These are phyloP conservation scores for Jamesozyma rosinii DNA, from an alignment of 805 yeast species.

Conservation along the genomic window DNA sequence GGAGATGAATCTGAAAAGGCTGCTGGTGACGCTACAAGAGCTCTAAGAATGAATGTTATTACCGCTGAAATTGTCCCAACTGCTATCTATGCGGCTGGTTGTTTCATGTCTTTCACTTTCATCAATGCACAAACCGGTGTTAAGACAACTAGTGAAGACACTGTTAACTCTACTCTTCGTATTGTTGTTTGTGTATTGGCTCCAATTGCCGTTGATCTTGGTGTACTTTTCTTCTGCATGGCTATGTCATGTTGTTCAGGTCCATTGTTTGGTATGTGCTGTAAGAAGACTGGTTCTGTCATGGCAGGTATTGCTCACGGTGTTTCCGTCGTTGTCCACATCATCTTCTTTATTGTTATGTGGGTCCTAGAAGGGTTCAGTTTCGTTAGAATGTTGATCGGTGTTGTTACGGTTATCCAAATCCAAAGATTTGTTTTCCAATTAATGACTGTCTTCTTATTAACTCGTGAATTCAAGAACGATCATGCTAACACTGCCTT, in stretches of 20 bases:
- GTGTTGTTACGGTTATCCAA: constrained; percentile 74
- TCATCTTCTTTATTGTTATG: constrained; percentile 85
- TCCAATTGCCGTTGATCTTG: constrained; percentile 86
- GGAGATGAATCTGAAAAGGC: constrained; percentile 75
- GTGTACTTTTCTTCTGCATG: constrained; percentile 67
- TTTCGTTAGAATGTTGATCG: constrained; percentile 79
- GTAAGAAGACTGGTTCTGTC: constrained; percentile 93
- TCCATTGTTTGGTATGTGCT: constrained; percentile 87
- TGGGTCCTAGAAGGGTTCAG: constrained; percentile 94
- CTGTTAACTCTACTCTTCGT: constrained; percentile 65
- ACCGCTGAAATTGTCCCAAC: constrained; percentile 67
- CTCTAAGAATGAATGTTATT: constrained; percentile 65
- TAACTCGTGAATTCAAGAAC: constrained; percentile 93
- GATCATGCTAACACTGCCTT: constrained; percentile 94
- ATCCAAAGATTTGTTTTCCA: constrained; percentile 83
- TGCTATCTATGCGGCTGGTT: constrained; percentile 65
- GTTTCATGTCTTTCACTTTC: constrained; percentile 70
- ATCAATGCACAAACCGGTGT: constrained; percentile 86
- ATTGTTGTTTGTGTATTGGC: constrained; percentile 73
- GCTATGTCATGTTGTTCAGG: constrained; percentile 95
- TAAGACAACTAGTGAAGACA: constrained; percentile 33
- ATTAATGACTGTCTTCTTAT: constrained; percentile 61
- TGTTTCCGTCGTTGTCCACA: constrained; percentile 78
- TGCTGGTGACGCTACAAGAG: constrained; percentile 77
- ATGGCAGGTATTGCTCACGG: constrained; percentile 95